These are phyloP conservation scores for Karstenula rhodostoma DNA, from an alignment of 2,329 filamentous ascomycete species.

Conservation along the genomic window DNA sequence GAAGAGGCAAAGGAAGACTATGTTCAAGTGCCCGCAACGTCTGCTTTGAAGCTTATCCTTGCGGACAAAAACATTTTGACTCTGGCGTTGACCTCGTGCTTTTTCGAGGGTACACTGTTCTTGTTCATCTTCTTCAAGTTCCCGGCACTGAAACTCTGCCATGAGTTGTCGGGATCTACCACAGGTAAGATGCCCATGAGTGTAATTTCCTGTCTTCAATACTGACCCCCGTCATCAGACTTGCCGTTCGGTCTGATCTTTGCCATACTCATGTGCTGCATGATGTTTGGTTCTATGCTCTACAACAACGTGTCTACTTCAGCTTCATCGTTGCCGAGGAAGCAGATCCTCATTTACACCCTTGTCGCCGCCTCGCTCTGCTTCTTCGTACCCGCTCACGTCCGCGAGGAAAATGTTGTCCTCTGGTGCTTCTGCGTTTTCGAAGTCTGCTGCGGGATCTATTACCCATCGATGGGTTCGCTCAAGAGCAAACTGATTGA, in stretches of 20 bases:
- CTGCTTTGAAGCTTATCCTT: conserved; percentile 34
- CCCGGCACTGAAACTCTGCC: conserved; percentile 57
- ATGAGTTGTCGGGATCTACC: conserved; percentile 38
- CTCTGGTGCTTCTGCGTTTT: conserved; percentile 67
- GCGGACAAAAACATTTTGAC: conserved; percentile 59
- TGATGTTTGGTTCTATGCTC: conserved; percentile 65
- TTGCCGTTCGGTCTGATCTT: conserved; percentile 63
- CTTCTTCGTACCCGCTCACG: conserved; percentile 48
- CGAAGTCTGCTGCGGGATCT: conserved; percentile 65
- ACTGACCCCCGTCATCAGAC: conserved; percentile 27
- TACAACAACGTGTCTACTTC: conserved; percentile 54
- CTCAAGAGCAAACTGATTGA: conserved; percentile 64
- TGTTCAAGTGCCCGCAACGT: conserved; percentile 25
- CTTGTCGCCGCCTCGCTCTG: conserved; percentile 38
- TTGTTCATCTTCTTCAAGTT: conserved; percentile 71
- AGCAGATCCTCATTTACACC: conserved; percentile 40
- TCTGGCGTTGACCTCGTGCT: conserved; percentile 61
- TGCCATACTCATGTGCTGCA: conserved; percentile 66
- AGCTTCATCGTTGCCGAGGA: conserved; percentile 28
- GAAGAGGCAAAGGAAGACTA: conserved; percentile 35
- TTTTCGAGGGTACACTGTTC: conserved; percentile 70
- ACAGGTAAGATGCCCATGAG: conserved; percentile 27
- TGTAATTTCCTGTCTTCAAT: neutral
- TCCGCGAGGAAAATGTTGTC: conserved; percentile 55
- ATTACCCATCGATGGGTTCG: conserved; percentile 65